Evolutionary conservation across 1,284 basidiomycete genomes (phyloP).

Genomic region (Leccinum subfulvum): DNA sequence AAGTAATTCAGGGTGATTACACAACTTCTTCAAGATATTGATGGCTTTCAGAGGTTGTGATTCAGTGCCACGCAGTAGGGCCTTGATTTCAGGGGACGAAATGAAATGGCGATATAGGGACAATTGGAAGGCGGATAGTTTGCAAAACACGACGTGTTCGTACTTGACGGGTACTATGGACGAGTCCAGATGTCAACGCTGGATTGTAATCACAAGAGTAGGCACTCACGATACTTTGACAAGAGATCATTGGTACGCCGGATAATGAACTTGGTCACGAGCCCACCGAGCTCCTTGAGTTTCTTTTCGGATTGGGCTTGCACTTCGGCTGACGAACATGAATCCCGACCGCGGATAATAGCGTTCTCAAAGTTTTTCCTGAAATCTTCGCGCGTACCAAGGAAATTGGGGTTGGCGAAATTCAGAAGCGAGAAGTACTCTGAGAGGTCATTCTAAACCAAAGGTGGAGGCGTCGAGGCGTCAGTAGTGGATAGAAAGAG

Average conservation of each 20-base stretch:
- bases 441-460: constrained; percentile 83
- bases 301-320: constrained; percentile 88
- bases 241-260: constrained; percentile 95
- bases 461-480: neutral
- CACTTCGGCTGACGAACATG: constrained; percentile 81
- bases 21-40: constrained; percentile 94
- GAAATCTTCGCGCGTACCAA: constrained; percentile 91
- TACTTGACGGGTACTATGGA: constrained; percentile 93
- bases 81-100: constrained; percentile 91
- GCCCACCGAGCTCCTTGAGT: constrained; percentile 86
- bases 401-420: constrained; percentile 95
- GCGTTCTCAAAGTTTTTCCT: constrained; percentile 95
- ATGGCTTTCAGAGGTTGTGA: constrained; percentile 98
- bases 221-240: constrained; percentile 87
- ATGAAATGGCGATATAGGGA: constrained; percentile 92
- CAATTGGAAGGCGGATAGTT: constrained; percentile 85
- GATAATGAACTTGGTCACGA: constrained; percentile 97
- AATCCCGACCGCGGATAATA: constrained; percentile 92
- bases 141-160: constrained; percentile 98
- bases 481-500: neutral
- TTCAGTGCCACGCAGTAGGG: constrained; percentile 83
- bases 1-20: constrained; percentile 95
- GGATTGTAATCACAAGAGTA: neutral
- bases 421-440: constrained; percentile 96
- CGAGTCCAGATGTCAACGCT: constrained; percentile 12